phyloP scores from a whole-genome alignment of 2,329 filamentous ascomycete species.

The Monilinia vaccinii-corymbosi region DNA sequence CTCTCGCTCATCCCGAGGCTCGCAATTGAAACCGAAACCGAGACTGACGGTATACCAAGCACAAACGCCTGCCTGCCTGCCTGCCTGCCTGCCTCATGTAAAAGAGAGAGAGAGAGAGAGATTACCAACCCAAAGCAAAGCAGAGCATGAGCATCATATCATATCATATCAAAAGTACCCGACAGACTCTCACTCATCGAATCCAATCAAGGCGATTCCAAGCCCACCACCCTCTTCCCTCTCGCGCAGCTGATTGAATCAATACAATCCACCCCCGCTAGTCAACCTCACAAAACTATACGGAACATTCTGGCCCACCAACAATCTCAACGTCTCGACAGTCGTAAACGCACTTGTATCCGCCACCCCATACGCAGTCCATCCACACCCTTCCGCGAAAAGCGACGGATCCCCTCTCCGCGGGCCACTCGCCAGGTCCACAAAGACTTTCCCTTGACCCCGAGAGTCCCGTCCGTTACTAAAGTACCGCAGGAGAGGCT shows the following conservation, averaged over 20 bases:
- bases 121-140: not conserved
- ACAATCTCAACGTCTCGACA: conserved; percentile 66
- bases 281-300: conserved; percentile 80
- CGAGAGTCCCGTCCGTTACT: conserved; percentile 27
- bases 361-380: conserved; percentile 68
- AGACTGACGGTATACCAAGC: not conserved
- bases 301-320: conserved; percentile 79
- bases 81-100: not conserved
- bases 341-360: conserved; percentile 80
- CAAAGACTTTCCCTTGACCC: conserved; percentile 56
- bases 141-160: not conserved
- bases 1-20: not conserved
- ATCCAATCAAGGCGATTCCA: not conserved
- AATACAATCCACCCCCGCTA: conserved; percentile 44
- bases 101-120: conserved; percentile 1
- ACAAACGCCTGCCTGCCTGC: not conserved
- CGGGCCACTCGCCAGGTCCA: conserved; percentile 60
- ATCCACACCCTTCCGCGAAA: conserved; percentile 65
- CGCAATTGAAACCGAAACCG: not conserved
- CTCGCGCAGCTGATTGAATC: too few relatives aligned
- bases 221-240: not conserved
- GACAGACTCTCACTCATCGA: not conserved
- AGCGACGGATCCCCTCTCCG: conserved; percentile 59
- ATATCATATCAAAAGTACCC: not conserved
- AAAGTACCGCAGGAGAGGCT: conserved; percentile 68